Evolutionary conservation across 176 grass and related monocot species (phyloP).

Genomic region (Triticum urartu): DNA sequence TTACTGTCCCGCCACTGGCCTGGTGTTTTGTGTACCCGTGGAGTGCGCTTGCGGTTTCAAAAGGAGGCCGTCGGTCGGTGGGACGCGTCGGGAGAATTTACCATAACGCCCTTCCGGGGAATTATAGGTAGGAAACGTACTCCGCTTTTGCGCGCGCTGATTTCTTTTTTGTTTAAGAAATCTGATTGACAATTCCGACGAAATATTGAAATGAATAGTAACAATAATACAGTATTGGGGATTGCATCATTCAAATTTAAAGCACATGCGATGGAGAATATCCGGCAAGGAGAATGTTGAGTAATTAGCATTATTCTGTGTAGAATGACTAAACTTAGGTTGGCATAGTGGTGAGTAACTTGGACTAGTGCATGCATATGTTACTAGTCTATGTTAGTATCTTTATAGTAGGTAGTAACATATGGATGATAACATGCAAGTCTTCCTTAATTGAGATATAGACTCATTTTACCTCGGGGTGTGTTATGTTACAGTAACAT

Average conservation of each 20-base stretch:
- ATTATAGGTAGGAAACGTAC: too few relatives aligned
- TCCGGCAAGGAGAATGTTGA: not conserved
- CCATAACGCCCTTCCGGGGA: not conserved
- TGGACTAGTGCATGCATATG: too few relatives aligned
- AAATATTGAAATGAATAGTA: too few relatives aligned
- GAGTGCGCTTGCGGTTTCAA: slow-evolving; percentile 36
- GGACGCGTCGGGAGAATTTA: not conserved
- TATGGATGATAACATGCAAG: too few relatives aligned
- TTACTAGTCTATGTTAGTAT: too few relatives aligned
- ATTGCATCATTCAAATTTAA: not conserved
- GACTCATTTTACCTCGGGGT: too few relatives aligned
- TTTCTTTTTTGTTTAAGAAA: not conserved
- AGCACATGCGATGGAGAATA: not conserved
- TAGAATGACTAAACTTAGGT: not conserved
- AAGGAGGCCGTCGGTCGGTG: slow-evolving; percentile 33
- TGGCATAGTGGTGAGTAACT: too few relatives aligned
- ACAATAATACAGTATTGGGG: not conserved
- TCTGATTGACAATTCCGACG: too few relatives aligned
- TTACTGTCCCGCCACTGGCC: slow-evolving; percentile 50
- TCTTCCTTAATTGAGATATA: too few relatives aligned
- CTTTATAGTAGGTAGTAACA: too few relatives aligned
- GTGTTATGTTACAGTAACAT: too few relatives aligned
- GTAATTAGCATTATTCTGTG: not conserved
- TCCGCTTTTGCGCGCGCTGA: too few relatives aligned
- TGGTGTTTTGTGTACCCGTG: slow-evolving; percentile 15